These are phyloP conservation scores for Tympanopsis confertula DNA, from an alignment of 2,329 filamentous ascomycete species.

Conservation along the genomic window DNA sequence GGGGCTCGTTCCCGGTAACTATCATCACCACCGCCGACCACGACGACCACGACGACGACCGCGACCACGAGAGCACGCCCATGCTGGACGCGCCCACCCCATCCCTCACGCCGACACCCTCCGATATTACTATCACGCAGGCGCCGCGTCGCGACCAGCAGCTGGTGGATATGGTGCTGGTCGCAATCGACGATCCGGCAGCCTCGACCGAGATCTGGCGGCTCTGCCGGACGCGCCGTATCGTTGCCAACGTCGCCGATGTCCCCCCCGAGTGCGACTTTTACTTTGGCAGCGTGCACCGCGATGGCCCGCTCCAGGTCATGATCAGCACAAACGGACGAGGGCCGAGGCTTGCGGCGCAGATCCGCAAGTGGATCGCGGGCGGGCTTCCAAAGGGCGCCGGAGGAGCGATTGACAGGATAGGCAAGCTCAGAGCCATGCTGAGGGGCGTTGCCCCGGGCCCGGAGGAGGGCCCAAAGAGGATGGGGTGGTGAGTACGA, in stretches of 20 bases:
- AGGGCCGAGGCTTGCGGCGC: constrained; percentile 78
- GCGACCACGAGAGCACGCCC: constrained; percentile 10
- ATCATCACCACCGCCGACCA: constrained; percentile 4
- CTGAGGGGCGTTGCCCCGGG: constrained; percentile 66
- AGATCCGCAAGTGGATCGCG: constrained; percentile 75
- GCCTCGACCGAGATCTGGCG: constrained; percentile 89
- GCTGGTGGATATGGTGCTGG: constrained; percentile 69
- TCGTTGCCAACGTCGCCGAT: constrained; percentile 91
- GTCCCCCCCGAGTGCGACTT: constrained; percentile 96
- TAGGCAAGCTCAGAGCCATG: constrained; percentile 69
- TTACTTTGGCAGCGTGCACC: constrained; percentile 92
- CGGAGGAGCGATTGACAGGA: constrained; percentile 73
- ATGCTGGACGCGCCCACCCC: not conserved
- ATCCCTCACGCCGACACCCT: no score
- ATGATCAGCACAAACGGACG: constrained; percentile 99
- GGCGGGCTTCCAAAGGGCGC: constrained; percentile 63
- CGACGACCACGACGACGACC: constrained; percentile 1
- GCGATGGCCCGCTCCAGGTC: constrained; percentile 88
- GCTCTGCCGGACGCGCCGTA: constrained; percentile 71
- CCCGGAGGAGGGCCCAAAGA: constrained; percentile 64
- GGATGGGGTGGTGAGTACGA: constrained; percentile 70
- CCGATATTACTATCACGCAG: no score
- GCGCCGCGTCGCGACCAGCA: no score
- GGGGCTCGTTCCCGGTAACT: constrained; percentile 20
- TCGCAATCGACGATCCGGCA: constrained; percentile 82